Evolutionary conservation across 768 basidiomycete genomes (phyloP), one percentile per base, ranked within the genome.

Genomic region (Lentinula sp.): DNA sequence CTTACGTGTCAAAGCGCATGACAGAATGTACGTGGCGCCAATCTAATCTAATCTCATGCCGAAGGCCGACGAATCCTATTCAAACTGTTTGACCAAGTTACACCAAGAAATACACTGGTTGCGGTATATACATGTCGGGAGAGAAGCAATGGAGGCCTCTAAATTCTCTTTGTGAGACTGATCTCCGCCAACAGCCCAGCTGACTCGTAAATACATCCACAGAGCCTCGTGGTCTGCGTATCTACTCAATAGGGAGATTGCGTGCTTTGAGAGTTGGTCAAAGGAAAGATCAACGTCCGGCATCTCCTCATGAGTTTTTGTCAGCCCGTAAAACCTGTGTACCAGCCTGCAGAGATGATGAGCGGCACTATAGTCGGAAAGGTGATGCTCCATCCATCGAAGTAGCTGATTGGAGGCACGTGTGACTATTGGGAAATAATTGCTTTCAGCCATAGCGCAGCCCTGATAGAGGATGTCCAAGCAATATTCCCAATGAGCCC

Each of bases 281-380:
- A 52, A 54, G n/a, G 43, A 35, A 32, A 59, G n/a, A 35, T 60
- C 37, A 12, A 51, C 18, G 15, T 39, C 37, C 13, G 28, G 2
- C 33, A 60, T 57, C 53, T n/a, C 48, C 51, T 52, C 51, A 23
- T 60, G 48, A 16, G 57, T 20, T 18, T 37, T 49, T 13, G 52
- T 43, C 45, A 51, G 23, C 45, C 65, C 64, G 43, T 69, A 68
- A 20, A 73, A 65, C 13, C 69, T 66, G n/a, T 61, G 64, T 62
- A 74, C 67, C n/a, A 84, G 65, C 35, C 69, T 68, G 63, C 77
- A 78, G 43, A 83, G 69, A 62, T 82, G 83, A 63, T 88, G 81
- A 43, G 84, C 76, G 4, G 88, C 83, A 50, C 85, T 84, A 67
- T 85, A 82, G 68, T 91, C 89, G 28, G 85, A 85, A 35, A 88